These are phyloP conservation scores for Rickenella mellea DNA, from an alignment of 768 basidiomycete species.

Conservation along the genomic window DNA sequence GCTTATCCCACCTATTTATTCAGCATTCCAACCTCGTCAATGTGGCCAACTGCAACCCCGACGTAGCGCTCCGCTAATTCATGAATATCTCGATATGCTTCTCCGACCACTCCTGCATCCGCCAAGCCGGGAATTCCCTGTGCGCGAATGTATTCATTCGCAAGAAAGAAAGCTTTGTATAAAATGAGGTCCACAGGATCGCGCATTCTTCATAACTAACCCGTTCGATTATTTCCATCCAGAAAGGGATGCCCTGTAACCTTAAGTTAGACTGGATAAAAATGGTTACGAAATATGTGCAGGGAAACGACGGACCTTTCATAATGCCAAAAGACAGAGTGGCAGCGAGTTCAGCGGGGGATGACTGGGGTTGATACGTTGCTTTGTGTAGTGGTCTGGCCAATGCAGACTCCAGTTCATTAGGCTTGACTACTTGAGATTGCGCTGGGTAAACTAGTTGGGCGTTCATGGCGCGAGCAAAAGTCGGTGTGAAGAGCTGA, in stretches of 20 bases:
- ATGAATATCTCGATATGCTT: too few species aligned
- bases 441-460: constrained; percentile 22
- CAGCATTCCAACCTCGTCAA: too few species aligned
- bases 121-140: constrained; percentile 19
- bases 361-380: constrained; percentile 19
- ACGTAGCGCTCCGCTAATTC: too few species aligned
- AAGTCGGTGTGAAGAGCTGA: constrained; percentile 20
- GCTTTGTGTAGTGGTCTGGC: constrained; percentile 18
- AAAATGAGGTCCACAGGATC: neutral
- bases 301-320: constrained; percentile 12
- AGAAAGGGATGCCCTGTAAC: constrained; percentile 18
- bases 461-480: constrained; percentile 18
- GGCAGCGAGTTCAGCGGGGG: constrained; percentile 19
- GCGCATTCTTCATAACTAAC: constrained; percentile 3
- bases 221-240: constrained; percentile 24
- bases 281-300: neutral
- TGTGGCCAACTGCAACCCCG: too few species aligned
- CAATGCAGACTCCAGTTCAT: constrained; percentile 22
- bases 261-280: neutral
- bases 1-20: too few species aligned
- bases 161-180: constrained; percentile 21
- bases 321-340: constrained; percentile 24
- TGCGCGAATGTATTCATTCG: constrained; percentile 22
- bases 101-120: neutral
- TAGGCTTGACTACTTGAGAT: constrained; percentile 21